These are phyloP conservation scores for Spathaspora girioi DNA, from an alignment of 805 yeast genomes.

Conservation along the genomic window DNA sequence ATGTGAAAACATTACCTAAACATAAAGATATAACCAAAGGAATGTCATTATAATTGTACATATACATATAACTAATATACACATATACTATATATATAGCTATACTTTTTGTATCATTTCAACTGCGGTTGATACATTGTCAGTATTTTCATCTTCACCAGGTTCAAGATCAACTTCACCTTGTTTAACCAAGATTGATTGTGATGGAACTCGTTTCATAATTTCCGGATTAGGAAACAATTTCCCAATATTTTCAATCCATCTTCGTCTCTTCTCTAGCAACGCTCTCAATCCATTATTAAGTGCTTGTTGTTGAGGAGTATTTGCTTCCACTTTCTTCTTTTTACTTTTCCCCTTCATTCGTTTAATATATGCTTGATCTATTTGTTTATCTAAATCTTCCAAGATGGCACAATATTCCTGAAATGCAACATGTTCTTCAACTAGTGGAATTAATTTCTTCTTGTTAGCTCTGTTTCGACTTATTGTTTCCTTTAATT, in stretches of 20 bases:
- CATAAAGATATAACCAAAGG: slow-evolving; percentile 52
- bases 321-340: slow-evolving; percentile 44
- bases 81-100: neutral
- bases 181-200: slow-evolving; percentile 49
- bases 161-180: slow-evolving; percentile 31
- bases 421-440: slow-evolving; percentile 91
- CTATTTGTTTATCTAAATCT: slow-evolving; percentile 94
- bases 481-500: slow-evolving; percentile 56
- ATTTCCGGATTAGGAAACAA: slow-evolving; percentile 63
- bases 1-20: slow-evolving; percentile 67
- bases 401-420: slow-evolving; percentile 88
- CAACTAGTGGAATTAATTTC: slow-evolving; percentile 64
- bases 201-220: slow-evolving; percentile 74
- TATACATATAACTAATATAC: neutral
- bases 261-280: slow-evolving; percentile 79
- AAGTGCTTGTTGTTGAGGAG: slow-evolving; percentile 61
- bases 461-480: slow-evolving; percentile 68
- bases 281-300: slow-evolving; percentile 75
- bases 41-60: slow-evolving; percentile 16
- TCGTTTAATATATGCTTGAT: slow-evolving; percentile 85
- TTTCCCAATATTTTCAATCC: slow-evolving; percentile 90
- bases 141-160: slow-evolving; percentile 28
- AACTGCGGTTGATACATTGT: slow-evolving; percentile 24
- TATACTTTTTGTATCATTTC: slow-evolving; percentile 13
- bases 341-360: slow-evolving; percentile 68